Evolutionary conservation across 2,329 filamentous ascomycete genomes (phyloP).

Genomic region (Graphilbum sp.): DNA sequence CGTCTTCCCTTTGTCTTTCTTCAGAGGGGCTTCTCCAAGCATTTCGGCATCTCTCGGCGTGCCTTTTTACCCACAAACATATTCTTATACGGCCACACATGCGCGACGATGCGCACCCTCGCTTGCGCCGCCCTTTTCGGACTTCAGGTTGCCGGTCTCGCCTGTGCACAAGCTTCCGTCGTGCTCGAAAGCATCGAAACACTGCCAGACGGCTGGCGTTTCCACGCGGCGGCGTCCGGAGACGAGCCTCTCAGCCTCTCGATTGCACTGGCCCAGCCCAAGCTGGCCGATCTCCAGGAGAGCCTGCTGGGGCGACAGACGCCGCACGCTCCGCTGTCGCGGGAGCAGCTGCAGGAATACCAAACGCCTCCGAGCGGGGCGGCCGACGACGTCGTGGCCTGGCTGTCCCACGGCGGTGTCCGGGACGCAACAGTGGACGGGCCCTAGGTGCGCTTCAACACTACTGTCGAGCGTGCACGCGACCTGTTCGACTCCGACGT

Average conservation of each 20-base stretch:
- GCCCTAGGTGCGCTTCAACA: constrained; percentile 26
- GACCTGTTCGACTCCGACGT: constrained; percentile 24
- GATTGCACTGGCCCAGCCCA: constrained; percentile 6
- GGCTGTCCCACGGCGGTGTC: constrained; percentile 24
- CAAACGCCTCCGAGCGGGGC: constrained; percentile 18
- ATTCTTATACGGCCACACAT: background rate
- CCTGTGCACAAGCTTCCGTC: background rate
- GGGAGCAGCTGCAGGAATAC: constrained; percentile 19
- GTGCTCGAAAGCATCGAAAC: background rate
- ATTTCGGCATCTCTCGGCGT: too few species aligned
- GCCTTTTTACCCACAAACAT: too few species aligned
- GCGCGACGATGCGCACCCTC: background rate
- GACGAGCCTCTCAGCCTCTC: constrained; percentile 2
- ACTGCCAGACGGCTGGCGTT: constrained; percentile 3
- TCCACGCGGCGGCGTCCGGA: background rate
- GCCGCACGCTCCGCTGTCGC: constrained; percentile 14
- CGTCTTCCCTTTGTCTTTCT: too few species aligned
- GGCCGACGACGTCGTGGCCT: constrained; percentile 20
- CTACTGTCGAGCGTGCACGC: constrained; percentile 22
- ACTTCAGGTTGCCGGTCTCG: background rate
- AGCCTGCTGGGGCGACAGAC: background rate
- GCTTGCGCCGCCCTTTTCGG: background rate
- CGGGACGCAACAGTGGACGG: constrained; percentile 16
- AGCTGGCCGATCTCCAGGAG: constrained; percentile 1
- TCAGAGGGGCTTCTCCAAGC: too few species aligned